Evolutionary conservation across 495 filamentous ascomycete species (phyloP), one percentile per base, ranked within the genome.

Genomic region (Hypomontagnella monticulosa): DNA sequence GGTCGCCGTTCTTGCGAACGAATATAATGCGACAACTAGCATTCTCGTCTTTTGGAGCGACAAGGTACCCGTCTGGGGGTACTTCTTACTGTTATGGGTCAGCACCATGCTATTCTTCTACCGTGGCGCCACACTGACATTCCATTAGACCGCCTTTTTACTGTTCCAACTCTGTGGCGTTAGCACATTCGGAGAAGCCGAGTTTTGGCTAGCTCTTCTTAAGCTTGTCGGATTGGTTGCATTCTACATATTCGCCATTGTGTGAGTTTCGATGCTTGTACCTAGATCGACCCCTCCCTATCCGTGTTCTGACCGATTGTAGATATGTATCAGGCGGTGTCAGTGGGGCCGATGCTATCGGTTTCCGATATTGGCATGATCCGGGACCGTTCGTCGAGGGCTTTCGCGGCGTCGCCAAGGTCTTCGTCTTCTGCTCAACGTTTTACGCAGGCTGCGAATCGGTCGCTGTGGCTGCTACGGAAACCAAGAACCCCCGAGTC

Each of bases 361-460:
- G 89, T 3, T 88, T 89, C 72, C 78, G 80, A 14, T 88, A 89
- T 74, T 91, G 90, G 89, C 79, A 83, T 38, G 70, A 89, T 62
- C 89, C 89, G 0, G 90, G 90, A 11, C 82, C 89, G 2, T 91
- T 91, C 66, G 80, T 81, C 0, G 71, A 88, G 32, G 85, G 89
- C 14, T 91, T 91, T 77, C 85, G 85, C 34, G 84, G 85, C 43
- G 80, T 85, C 11, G 81, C 84, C 4, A 79, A 80, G 15, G 81
- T 83, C 42, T 85, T 87, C 43, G 85, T 88, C 61, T 86, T 89
- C 69, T 88, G 88, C 63, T 85, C 82, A 19, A 91, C 89, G 37
- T 85, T 91, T 50, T 91, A 91, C 73, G 88, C 89, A 42, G 90
- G 89, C n/a, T 87, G 87, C 8, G 89, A 92, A 66, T 82, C 89